phyloP scores from a whole-genome alignment of 176 grass and related monocot genomes.

The Microstegium vimineum region DNA sequence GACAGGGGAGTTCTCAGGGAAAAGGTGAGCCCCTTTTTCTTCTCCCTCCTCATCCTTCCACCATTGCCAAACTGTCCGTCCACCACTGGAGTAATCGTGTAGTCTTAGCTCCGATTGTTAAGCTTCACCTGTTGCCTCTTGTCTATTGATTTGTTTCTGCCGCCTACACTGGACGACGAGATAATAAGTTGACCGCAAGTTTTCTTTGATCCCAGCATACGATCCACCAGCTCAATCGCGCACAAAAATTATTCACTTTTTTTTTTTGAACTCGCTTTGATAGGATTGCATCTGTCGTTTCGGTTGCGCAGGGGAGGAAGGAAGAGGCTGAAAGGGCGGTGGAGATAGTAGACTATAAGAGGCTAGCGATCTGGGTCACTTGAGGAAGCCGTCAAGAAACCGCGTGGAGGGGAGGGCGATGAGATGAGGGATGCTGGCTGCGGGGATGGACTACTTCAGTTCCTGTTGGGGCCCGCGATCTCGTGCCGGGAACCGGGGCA shows the following conservation, averaged over 20 bases:
- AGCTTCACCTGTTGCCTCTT: not conserved
- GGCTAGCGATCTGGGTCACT: not conserved
- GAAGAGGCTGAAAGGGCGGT: not conserved
- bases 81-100: not conserved
- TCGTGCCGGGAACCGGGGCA: conserved; percentile 22
- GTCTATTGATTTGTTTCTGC: conserved; percentile 39
- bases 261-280: not conserved
- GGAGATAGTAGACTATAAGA: not conserved
- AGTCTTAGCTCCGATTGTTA: conserved; percentile 12
- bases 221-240: conserved; percentile 4
- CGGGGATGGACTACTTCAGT: conserved; percentile 66
- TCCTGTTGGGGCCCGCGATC: conserved; percentile 64
- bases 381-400: conserved; percentile 31
- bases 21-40: conserved; percentile 38
- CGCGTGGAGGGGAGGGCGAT: conserved; percentile 37
- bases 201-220: conserved; percentile 15
- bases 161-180: not conserved
- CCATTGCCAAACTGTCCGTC: conserved; percentile 22
- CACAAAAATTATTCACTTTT: not conserved
- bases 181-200: not conserved
- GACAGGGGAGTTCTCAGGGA: conserved; percentile 18
- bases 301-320: not conserved
- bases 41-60: conserved; percentile 22
- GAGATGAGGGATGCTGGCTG: conserved; percentile 64
- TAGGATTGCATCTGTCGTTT: conserved; percentile 15